Evolutionary conservation across 2,329 filamentous ascomycete species (phyloP).

Genomic region (Domatiomyces globalis): DNA sequence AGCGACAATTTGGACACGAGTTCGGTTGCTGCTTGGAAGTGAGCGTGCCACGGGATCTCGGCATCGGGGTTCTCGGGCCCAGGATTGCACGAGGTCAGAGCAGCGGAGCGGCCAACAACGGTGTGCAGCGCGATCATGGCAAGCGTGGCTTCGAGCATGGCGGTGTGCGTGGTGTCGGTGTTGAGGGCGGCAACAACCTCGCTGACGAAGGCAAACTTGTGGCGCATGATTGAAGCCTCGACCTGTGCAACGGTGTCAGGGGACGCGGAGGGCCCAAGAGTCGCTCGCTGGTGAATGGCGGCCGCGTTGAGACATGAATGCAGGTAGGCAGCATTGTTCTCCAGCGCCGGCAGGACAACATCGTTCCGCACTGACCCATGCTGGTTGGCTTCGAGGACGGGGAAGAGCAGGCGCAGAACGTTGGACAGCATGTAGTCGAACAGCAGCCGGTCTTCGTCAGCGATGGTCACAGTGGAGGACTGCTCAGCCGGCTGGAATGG

Average conservation of each 20-base stretch:
- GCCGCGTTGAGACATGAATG: conserved; percentile 92
- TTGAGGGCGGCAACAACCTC: conserved; percentile 71
- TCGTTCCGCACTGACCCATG: conserved; percentile 68
- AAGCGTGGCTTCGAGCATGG: conserved; percentile 82
- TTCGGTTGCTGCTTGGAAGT: conserved; percentile 81
- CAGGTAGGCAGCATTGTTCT: conserved; percentile 82
- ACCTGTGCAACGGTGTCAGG: not conserved
- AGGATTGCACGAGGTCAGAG: conserved; percentile 24
- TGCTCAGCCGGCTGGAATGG: conserved; percentile 38
- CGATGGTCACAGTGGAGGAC: conserved; percentile 13
- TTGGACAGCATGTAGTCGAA: conserved; percentile 83
- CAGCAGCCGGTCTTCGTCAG: conserved; percentile 71
- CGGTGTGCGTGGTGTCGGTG: conserved; percentile 64
- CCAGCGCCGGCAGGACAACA: conserved; percentile 72
- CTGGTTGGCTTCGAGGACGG: conserved; percentile 79
- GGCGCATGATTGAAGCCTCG: conserved; percentile 60
- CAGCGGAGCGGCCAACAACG: conserved; percentile 70
- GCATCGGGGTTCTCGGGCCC: conserved; percentile 38
- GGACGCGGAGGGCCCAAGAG: not conserved
- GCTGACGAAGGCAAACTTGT: conserved; percentile 76
- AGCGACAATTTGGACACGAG: conserved; percentile 77
- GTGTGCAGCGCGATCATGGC: conserved; percentile 96
- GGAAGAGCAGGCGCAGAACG: conserved; percentile 80
- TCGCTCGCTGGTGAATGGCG: conserved; percentile 51
- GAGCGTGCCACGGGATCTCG: conserved; percentile 92